Percentiles rank a stretch among this genome's conserved stretches.
phyloP scores from a whole-genome alignment of 1,139 yeast genomes.

The Scheffersomyces insectosa region DNA sequence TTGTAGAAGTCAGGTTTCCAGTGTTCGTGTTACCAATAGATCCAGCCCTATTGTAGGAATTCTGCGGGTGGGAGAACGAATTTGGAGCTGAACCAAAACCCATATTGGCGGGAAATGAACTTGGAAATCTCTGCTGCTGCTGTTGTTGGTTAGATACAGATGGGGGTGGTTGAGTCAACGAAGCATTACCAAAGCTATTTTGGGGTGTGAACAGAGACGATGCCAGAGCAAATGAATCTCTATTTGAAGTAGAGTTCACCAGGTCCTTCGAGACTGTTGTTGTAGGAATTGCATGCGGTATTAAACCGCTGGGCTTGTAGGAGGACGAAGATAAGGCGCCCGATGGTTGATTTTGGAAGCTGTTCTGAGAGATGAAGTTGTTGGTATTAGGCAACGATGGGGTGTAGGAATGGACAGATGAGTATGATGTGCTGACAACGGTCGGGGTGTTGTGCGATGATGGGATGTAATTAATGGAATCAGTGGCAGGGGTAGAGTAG shows the following conservation, averaged over 20 bases:
- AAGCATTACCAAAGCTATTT: background rate
- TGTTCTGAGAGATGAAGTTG: conserved; percentile 10
- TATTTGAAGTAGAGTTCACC: conserved; percentile 29
- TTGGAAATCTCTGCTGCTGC: conserved; percentile 8
- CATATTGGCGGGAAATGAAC: conserved; percentile 8
- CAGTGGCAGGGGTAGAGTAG: conserved; percentile 13
- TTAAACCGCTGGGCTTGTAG: conserved; percentile 20
- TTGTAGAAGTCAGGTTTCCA: background rate
- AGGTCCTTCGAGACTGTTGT: conserved; percentile 48
- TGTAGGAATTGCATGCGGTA: conserved; percentile 45
- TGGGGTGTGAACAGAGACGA: conserved; percentile 2
- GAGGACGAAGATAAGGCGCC: too few species aligned
- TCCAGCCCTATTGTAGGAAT: background rate
- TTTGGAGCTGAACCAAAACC: conserved; percentile 4
- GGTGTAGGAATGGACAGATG: conserved; percentile 43
- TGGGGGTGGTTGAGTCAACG: conserved; percentile 26
- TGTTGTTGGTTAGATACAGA: conserved; percentile 6
- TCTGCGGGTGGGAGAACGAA: background rate
- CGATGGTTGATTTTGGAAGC: conserved; percentile 5
- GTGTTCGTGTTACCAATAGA: background rate
- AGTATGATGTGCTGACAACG: conserved; percentile 50
- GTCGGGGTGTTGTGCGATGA: conserved; percentile 58
- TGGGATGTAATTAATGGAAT: conserved; percentile 41
- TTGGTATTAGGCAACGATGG: conserved; percentile 23
- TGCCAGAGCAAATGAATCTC: background rate